Percentiles rank a stretch among this genome's conserved stretches.
Evolutionary conservation across 345 rosid species (phyloP).

Genomic region (Arabidopsis suecica): DNA sequence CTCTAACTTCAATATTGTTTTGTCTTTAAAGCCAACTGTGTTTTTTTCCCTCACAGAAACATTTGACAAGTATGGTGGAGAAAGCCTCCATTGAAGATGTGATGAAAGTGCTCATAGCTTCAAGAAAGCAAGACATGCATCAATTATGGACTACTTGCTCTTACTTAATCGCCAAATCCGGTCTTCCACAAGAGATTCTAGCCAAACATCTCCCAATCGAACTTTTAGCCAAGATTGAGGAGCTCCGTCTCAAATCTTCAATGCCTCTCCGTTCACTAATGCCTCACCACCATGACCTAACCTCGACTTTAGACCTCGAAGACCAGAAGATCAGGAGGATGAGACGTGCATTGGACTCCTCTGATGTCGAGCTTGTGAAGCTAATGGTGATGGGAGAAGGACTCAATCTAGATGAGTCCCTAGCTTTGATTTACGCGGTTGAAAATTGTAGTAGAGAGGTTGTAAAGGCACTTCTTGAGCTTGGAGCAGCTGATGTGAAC

Average conservation of each 20-base stretch:
- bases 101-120: constrained; percentile 94
- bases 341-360: constrained; percentile 92
- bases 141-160: constrained; percentile 98
- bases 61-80: constrained; percentile 92
- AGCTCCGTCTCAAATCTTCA: constrained; percentile 84
- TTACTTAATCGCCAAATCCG: constrained; percentile 93
- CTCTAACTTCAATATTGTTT: neutral
- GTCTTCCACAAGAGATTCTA: constrained; percentile 86
- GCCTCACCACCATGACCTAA: constrained; percentile 60
- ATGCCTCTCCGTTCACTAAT: constrained; percentile 66
- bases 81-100: constrained; percentile 97
- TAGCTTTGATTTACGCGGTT: constrained; percentile 90
- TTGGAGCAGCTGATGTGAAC: constrained; percentile 97
- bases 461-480: constrained; percentile 93
- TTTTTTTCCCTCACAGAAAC: constrained; percentile 60
- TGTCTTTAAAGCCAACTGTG: neutral
- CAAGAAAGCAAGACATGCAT: constrained; percentile 97
- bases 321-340: constrained; percentile 91
- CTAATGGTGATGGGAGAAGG: constrained; percentile 99
- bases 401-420: constrained; percentile 84
- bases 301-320: constrained; percentile 75
- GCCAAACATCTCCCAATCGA: constrained; percentile 90
- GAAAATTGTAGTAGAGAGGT: constrained; percentile 98
- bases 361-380: constrained; percentile 93
- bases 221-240: constrained; percentile 90